Evolutionary conservation across 2,329 filamentous ascomycete genomes (phyloP).

Genomic region (Parascedosporium putredinis): DNA sequence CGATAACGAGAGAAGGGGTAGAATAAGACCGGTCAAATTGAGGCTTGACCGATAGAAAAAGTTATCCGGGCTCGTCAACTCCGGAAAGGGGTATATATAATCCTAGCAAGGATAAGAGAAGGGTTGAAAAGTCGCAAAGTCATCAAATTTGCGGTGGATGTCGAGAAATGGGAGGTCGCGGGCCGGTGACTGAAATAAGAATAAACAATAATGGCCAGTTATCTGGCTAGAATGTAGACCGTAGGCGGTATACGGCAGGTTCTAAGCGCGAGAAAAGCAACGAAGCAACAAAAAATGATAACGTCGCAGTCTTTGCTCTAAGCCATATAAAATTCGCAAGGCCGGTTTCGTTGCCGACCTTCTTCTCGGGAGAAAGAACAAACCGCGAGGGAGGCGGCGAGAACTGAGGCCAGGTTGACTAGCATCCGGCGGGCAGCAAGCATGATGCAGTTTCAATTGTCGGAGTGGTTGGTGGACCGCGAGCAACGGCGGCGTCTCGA

Average conservation of each 20-base stretch:
- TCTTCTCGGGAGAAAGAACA: no score
- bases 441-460: no score
- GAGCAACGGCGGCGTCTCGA: neutral
- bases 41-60: conserved; percentile 1
- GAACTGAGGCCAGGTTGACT: no score
- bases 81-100: conserved; percentile 8
- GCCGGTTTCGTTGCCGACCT: neutral
- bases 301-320: neutral
- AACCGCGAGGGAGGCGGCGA: neutral
- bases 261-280: neutral
- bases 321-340: neutral
- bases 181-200: conserved; percentile 7
- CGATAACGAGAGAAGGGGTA: conserved; percentile 7
- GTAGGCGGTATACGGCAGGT: neutral
- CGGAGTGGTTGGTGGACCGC: neutral
- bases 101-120: no score
- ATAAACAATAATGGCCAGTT: conserved; percentile 9
- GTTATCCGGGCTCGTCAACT: neutral
- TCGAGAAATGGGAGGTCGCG: neutral
- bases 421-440: no score
- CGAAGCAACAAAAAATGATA: conserved; percentile 1
- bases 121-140: neutral
- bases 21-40: neutral
- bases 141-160: neutral
- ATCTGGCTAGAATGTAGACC: conserved; percentile 2